Percentiles rank a stretch among this genome's conserved stretches.
Evolutionary conservation across 2,329 filamentous ascomycete genomes (phyloP).

Genomic region (Sclerotinia trifoliorum): DNA sequence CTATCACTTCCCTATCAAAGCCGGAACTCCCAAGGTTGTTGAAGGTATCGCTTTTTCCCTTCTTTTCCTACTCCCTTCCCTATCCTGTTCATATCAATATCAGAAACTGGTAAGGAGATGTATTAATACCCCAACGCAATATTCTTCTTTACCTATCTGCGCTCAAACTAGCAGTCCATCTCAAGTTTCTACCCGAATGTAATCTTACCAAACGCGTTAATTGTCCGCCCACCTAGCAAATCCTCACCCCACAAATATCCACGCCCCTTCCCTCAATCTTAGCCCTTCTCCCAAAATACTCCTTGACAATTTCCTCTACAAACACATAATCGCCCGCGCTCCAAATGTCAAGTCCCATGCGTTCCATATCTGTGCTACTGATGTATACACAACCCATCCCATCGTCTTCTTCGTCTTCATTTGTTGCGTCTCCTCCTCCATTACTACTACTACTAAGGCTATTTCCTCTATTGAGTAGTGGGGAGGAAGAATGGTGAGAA

Average conservation of each 20-base stretch:
- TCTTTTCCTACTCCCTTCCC: neutral
- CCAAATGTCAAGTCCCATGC: constrained; percentile 78
- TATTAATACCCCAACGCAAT: too few relatives aligned
- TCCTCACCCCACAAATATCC: constrained; percentile 70
- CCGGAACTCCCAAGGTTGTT: neutral
- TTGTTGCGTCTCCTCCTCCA: constrained; percentile 41
- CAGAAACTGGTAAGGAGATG: neutral
- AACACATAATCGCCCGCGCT: constrained; percentile 69
- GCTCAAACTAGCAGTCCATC: too few relatives aligned
- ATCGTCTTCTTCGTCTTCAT: constrained; percentile 46
- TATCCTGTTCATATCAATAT: too few relatives aligned
- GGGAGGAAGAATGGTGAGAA: neutral
- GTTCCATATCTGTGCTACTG: constrained; percentile 61
- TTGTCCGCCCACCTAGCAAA: constrained; percentile 51
- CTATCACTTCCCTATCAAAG: neutral
- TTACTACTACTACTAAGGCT: too few relatives aligned
- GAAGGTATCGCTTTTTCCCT: neutral
- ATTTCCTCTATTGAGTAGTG: neutral
- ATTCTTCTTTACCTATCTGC: too few relatives aligned
- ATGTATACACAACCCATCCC: constrained; percentile 49
- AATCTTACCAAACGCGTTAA: too few relatives aligned
- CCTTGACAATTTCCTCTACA: constrained; percentile 57
- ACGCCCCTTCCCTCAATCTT: constrained; percentile 67
- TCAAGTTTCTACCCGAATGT: too few relatives aligned
- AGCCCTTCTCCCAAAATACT: constrained; percentile 66